These are phyloP conservation scores for Beauveria medogensis DNA, from an alignment of 2,329 filamentous ascomycete species.

Conservation along the genomic window DNA sequence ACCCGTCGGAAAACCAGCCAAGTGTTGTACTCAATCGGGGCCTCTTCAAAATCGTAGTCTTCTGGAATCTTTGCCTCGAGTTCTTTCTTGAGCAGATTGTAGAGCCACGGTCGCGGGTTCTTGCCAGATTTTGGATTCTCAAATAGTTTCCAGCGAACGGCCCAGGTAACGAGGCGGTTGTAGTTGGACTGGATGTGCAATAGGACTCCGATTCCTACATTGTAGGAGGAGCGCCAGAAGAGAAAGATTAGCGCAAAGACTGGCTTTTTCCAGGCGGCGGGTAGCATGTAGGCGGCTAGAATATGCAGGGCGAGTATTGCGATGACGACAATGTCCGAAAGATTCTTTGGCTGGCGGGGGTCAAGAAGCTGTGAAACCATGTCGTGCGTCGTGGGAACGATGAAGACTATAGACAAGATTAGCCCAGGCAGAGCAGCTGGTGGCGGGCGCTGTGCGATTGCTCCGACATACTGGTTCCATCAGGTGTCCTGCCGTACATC, in stretches of 20 bases:
- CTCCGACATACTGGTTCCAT: conserved; percentile 69
- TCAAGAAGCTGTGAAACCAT: conserved; percentile 98
- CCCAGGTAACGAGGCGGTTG: conserved; percentile 78
- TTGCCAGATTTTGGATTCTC: conserved; percentile 72
- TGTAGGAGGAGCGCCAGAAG: conserved; percentile 90
- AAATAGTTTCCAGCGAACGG: conserved; percentile 77
- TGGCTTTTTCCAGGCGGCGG: conserved; percentile 59
- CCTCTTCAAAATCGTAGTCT: conserved; percentile 89
- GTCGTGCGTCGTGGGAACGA: conserved; percentile 92
- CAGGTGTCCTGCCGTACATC: conserved; percentile 84
- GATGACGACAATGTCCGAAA: conserved; percentile 77
- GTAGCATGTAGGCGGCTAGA: conserved; percentile 64
- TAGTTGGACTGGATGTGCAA: conserved; percentile 87
- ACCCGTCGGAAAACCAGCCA: conserved; percentile 95
- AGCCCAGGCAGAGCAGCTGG: conserved; percentile 9
- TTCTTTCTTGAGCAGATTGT: conserved; percentile 77
- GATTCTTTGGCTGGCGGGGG: conserved; percentile 88
- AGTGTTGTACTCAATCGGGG: conserved; percentile 96
- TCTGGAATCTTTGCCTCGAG: conserved; percentile 89
- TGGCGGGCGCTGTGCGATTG: conserved; percentile 2
- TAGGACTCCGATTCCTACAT: conserved; percentile 85
- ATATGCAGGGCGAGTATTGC: conserved; percentile 70
- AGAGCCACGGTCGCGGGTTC: conserved; percentile 76
- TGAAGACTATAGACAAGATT: conserved; percentile 60
- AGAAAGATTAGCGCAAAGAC: conserved; percentile 78